These are phyloP conservation scores for Kodamaea restingae DNA, from an alignment of 805 yeast species.

Conservation along the genomic window DNA sequence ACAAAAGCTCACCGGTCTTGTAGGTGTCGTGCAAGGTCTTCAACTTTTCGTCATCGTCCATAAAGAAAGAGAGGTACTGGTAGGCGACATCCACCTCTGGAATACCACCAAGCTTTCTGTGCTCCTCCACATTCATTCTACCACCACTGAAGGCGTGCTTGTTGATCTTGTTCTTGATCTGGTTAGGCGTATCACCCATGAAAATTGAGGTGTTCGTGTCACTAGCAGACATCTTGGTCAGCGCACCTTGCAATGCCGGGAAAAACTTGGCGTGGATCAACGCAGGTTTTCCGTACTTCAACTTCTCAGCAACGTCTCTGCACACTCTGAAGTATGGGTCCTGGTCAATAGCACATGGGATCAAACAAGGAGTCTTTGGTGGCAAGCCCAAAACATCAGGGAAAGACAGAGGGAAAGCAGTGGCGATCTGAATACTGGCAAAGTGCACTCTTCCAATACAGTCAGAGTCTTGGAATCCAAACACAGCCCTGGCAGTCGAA, in stretches of 20 bases:
- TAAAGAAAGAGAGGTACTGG: constrained; percentile 87
- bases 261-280: constrained; percentile 91
- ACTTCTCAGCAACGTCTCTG: constrained; percentile 94
- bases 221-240: constrained; percentile 95
- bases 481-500: constrained; percentile 95
- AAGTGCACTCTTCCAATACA: constrained; percentile 93
- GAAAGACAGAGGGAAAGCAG: constrained; percentile 94
- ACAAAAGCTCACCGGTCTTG: constrained; percentile 73
- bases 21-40: constrained; percentile 59
- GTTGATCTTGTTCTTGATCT: constrained; percentile 90
- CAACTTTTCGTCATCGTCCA: constrained; percentile 81
- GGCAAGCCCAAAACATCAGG: constrained; percentile 88
- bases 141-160: constrained; percentile 98
- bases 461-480: constrained; percentile 93
- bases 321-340: constrained; percentile 97
- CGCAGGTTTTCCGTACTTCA: constrained; percentile 86
- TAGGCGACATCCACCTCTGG: constrained; percentile 94
- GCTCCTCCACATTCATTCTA: constrained; percentile 80
- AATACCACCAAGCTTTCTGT: constrained; percentile 84
- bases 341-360: constrained; percentile 99
- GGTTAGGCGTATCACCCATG: constrained; percentile 92
- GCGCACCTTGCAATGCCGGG: constrained; percentile 97
- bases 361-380: constrained; percentile 88
- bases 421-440: constrained; percentile 93
- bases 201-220: constrained; percentile 87